These are phyloP conservation scores for Fusarium circinatum DNA, from an alignment of 2,329 filamentous ascomycete species.

Conservation along the genomic window DNA sequence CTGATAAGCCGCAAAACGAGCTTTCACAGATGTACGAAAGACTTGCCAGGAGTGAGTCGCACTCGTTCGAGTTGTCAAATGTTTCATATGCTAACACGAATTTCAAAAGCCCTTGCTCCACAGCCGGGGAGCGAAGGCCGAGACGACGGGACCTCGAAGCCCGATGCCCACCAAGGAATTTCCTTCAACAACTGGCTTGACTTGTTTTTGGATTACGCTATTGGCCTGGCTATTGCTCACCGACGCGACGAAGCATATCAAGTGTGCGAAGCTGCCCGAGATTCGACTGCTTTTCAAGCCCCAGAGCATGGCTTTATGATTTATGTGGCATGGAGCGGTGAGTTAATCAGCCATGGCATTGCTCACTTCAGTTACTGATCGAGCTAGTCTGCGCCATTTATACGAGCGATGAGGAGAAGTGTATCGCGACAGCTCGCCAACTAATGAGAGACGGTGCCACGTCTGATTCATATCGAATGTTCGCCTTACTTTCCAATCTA, in stretches of 20 bases:
- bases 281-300: conserved; percentile 85
- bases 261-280: conserved; percentile 79
- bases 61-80: neutral
- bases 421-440: conserved; percentile 78
- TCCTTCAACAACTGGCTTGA: conserved; percentile 88
- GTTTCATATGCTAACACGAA: conserved; percentile 18
- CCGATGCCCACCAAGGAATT: conserved; percentile 75
- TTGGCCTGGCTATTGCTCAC: conserved; percentile 76
- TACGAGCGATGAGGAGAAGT: conserved; percentile 81
- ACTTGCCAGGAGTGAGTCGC: conserved; percentile 61
- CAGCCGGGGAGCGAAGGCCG: conserved; percentile 36
- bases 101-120: conserved; percentile 48
- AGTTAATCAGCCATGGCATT: conserved; percentile 42
- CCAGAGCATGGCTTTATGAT: conserved; percentile 76
- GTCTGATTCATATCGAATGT: conserved; percentile 86
- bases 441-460: conserved; percentile 86
- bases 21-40: conserved; percentile 67
- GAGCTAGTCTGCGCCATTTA: conserved; percentile 80
- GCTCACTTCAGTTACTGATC: conserved; percentile 13
- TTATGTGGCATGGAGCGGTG: conserved; percentile 80
- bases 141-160: conserved; percentile 46
- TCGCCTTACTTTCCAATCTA: conserved; percentile 79
- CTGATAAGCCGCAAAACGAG: conserved; percentile 52
- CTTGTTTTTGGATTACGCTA: conserved; percentile 87
- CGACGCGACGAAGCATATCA: conserved; percentile 80